Percentiles rank a stretch among this genome's conserved stretches.
Conservation (phyloP, 805 yeast genomes). For the Wickerhamiella parazyma region DNA sequence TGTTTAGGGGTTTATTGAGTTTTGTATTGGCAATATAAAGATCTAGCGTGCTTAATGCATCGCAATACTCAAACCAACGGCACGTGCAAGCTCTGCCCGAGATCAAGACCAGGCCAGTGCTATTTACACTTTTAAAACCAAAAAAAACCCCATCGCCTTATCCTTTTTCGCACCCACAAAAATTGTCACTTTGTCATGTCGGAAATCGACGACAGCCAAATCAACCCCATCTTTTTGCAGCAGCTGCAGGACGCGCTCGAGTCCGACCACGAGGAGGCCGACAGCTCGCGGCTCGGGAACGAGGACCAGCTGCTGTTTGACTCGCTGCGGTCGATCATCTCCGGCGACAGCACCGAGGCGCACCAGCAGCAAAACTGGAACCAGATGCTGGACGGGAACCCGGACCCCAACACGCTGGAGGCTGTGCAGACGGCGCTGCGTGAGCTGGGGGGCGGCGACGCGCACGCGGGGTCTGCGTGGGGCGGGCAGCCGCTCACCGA, state of each 20-base stretch:
- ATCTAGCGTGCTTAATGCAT: no score
- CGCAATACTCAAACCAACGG: no score
- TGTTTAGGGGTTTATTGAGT: no score
- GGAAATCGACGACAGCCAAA: slow-evolving; percentile 4
- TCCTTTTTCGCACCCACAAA: no score
- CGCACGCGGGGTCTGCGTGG: not conserved
- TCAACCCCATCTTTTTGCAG: slow-evolving; percentile 11
- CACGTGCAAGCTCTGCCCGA: no score
- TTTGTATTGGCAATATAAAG: no score
- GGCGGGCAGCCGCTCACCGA: slow-evolving; percentile 16
- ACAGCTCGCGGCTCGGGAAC: slow-evolving; percentile 1
- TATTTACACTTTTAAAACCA: not conserved
- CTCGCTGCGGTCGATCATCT: slow-evolving; percentile 9
- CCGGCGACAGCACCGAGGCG: slow-evolving; percentile 8
- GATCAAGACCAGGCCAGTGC: no score
- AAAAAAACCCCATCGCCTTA: no score
- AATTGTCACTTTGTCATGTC: slow-evolving; percentile 5
- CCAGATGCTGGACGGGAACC: slow-evolving; percentile 11
- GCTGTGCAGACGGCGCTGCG: slow-evolving; percentile 21
- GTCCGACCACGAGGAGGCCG: slow-evolving; percentile 1
- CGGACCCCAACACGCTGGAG: slow-evolving; percentile 20
- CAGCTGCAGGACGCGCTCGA: slow-evolving; percentile 13
- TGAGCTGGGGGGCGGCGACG: slow-evolving; percentile 12
- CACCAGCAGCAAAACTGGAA: not conserved
- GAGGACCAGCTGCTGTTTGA: slow-evolving; percentile 14